phyloP scores from a whole-genome alignment of 768 basidiomycete species.

The Mycena indigotica region DNA sequence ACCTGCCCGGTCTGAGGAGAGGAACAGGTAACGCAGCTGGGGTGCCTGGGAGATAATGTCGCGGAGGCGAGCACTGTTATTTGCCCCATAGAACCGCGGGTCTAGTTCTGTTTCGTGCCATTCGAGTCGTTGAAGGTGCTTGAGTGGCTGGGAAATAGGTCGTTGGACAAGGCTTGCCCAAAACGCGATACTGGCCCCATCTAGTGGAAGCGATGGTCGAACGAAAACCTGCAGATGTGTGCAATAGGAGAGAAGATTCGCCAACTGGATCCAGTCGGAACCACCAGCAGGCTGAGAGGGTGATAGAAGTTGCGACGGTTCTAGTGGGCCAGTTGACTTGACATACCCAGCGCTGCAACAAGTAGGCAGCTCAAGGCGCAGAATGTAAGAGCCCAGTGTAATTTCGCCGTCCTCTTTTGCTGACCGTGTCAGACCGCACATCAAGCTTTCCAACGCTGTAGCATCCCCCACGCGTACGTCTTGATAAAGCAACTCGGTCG shows the following conservation, averaged over 20 bases:
- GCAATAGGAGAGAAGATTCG: conserved; percentile 10
- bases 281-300: background rate
- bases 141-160: background rate
- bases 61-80: conserved; percentile 4
- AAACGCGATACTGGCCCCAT: conserved; percentile 9
- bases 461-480: conserved; percentile 14
- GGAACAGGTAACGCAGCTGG: conserved; percentile 5
- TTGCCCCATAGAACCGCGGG: conserved; percentile 10
- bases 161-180: conserved; percentile 10
- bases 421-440: conserved; percentile 9
- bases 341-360: background rate
- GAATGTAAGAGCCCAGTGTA: conserved; percentile 7
- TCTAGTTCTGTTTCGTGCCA: conserved; percentile 21
- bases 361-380: conserved; percentile 11
- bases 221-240: conserved; percentile 24
- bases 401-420: conserved; percentile 1
- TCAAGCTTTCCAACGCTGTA: conserved; percentile 2
- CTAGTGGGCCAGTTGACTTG: background rate
- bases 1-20: conserved; percentile 13
- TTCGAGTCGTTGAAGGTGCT: conserved; percentile 10
- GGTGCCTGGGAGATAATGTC: conserved; percentile 12
- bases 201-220: conserved; percentile 13
- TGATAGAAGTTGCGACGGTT: background rate
- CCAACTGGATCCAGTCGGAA: background rate
- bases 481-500: conserved; percentile 13